Base-by-base conservation (phyloP, 345 rosid species). In the Syzygium aromaticum region DNA sequence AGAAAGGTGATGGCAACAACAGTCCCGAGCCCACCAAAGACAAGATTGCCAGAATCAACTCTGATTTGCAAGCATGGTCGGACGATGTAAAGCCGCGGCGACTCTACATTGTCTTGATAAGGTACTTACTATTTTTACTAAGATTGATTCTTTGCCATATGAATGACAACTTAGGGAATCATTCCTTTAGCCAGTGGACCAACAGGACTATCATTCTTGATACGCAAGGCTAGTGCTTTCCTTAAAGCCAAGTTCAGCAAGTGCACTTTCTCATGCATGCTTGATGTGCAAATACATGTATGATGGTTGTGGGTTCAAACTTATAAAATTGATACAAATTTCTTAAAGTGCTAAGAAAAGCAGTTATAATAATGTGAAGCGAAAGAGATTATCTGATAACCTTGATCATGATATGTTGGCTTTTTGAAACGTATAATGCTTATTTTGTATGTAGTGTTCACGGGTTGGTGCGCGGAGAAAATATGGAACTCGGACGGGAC, bases 401-500 rank as follows among this genome's bases (percentile, higher is more conserved):
- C 73, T n/a, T n/a, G 12, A 33, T 33, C 80, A 73, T 33, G 80
- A 30, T 22, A 5, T 33, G 23, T 73, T 25, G 0, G 80, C 80
- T 19, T 73, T 64, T 33, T 38, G 49, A 73, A 33, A 73, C 2
- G 2, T 33, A 8, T 73, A 38, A 73, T 21, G 85, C 77, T 82
- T 78, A 21, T 51, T 22, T 59, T 88, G 91, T 61, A 92, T 89
- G 93, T 63, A 95, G 96, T 43, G 80, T 95, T 84, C 97, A 94
- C 57, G 96, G 97, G 57, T 63, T 95, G 90, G 92, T 95, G 84
- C 97, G 97, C 2, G 97, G 96, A 85, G 97, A 95, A 77, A 95
- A 95, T 89, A 95, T 95, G 97, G 97, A 95, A 89, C 95, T 95
- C 23, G 97, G 97, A 86, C 91, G 95, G 89, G 97, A 95, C 90